Evolutionary conservation across 148 eudicot species (phyloP).

Genomic region (Rhododendron henanense): DNA sequence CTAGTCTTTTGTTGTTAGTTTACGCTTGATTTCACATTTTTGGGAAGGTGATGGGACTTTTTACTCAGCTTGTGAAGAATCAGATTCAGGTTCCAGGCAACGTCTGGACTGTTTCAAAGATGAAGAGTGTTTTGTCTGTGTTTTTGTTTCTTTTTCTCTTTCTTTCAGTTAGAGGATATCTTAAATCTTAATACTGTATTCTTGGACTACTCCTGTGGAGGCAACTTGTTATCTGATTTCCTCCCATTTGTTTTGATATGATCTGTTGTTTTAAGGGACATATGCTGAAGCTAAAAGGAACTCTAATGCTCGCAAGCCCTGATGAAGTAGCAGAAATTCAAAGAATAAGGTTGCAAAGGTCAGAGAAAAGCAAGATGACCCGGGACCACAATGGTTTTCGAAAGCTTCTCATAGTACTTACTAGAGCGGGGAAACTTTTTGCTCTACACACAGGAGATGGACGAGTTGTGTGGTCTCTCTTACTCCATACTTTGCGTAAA

Average conservation of each 20-base stretch:
- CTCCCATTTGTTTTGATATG: slow-evolving; percentile 1
- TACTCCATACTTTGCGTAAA: slow-evolving; percentile 61
- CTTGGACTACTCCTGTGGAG: background rate
- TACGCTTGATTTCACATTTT: background rate
- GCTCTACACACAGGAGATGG: slow-evolving; percentile 99
- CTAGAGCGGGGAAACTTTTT: slow-evolving; percentile 80
- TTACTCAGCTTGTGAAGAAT: background rate
- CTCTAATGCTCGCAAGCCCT: slow-evolving; percentile 88
- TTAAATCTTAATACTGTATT: background rate
- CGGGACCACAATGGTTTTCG: slow-evolving; percentile 98
- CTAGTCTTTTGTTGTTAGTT: background rate
- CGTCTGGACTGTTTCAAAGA: background rate
- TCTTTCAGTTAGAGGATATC: background rate
- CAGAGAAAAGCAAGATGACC: slow-evolving; percentile 90
- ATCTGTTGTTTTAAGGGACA: slow-evolving; percentile 59
- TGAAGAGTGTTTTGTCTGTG: background rate
- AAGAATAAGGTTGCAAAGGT: slow-evolving; percentile 73
- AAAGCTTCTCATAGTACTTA: slow-evolving; percentile 80
- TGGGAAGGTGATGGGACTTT: background rate
- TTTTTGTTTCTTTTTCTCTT: background rate
- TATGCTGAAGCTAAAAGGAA: slow-evolving; percentile 92
- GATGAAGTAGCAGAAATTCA: slow-evolving; percentile 89
- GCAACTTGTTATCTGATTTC: background rate
- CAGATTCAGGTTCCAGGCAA: background rate
- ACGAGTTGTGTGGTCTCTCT: slow-evolving; percentile 79